Evolutionary conservation across 2,329 filamentous ascomycete genomes (phyloP), one percentile per base, ranked within the genome.

Genomic region (Fusarium gaditjirri): DNA sequence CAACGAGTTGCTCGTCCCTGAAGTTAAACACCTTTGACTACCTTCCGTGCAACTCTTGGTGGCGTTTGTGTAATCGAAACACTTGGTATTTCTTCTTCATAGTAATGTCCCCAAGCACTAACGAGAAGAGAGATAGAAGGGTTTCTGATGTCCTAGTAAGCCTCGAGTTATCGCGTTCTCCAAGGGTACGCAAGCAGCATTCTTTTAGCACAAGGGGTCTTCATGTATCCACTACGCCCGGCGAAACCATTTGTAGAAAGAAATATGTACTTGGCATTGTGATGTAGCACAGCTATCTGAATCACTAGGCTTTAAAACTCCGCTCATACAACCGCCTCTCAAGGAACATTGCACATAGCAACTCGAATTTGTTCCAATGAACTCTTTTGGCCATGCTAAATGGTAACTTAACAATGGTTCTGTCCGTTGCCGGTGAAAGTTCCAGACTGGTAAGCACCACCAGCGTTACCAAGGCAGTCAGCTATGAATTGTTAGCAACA

Each of bases 391-490:
- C 8, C 17, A 35, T 46, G 8, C 25, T 23, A 35, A n/a, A 9
- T 14, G 17, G 13, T 8, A 2, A n/a, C 21, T 65, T 59, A 66
- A 21, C 63, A 66, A 16, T 3, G 2, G 61, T 65, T 66, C 41
- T 72, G 68, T 12, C 68, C 68, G n/a, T 71, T 71, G 2, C 68
- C 63, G 13, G 27, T 67, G 17, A 71, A 71, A 11, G 25, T 64
- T 13, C 69, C 69, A 27, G 68, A 4, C 23, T 71, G 69, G 36
- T 71, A 71, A 27, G 69, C 68, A 25, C 69, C 68, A 4, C 39
- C 41, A 11, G 68, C 53, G n/a, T 71, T 71, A 4, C 69, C 69
- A 14, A 71, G 69, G 27, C 69, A 71, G 21, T 71, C 69, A n/a
- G 69, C 69, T 71, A 9, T 6, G 5, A 17, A 16, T 3, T 0